These are phyloP conservation scores for Kazachstania sp. DNA, from an alignment of 1,139 yeast species.

Conservation along the genomic window DNA sequence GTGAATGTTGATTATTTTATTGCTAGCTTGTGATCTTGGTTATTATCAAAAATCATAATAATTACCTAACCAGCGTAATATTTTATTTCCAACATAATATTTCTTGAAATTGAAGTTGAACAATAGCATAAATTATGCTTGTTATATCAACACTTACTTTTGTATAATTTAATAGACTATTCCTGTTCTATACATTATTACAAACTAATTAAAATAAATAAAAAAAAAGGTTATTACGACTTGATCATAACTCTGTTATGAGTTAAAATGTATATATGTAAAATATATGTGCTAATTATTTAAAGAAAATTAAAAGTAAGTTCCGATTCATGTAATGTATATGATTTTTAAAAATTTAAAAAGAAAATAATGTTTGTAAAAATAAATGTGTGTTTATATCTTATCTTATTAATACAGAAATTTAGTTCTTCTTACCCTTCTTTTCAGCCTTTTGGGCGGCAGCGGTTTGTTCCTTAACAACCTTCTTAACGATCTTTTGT, in stretches of 20 bases:
- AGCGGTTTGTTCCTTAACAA: slow-evolving; percentile 87
- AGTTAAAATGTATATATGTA: slow-evolving; percentile 7
- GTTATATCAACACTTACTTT: neutral
- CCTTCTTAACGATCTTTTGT: slow-evolving; percentile 99
- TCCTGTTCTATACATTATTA: too few relatives aligned
- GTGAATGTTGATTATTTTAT: too few relatives aligned
- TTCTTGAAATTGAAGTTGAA: too few relatives aligned
- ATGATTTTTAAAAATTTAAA: neutral
- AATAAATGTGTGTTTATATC: neutral
- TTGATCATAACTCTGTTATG: slow-evolving; percentile 7
- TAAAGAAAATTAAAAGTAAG: neutral
- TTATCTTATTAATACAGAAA: neutral
- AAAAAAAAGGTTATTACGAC: neutral
- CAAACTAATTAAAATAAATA: neutral
- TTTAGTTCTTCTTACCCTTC: slow-evolving; percentile 12
- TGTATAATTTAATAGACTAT: too few relatives aligned
- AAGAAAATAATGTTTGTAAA: neutral
- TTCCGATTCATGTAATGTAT: neutral
- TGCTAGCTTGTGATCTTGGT: too few relatives aligned
- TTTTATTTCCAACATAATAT: too few relatives aligned
- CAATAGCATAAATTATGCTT: too few relatives aligned
- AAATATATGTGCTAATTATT: slow-evolving; percentile 6
- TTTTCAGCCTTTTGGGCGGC: slow-evolving; percentile 48
- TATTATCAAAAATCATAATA: too few relatives aligned
- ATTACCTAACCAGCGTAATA: too few relatives aligned